phyloP scores from a whole-genome alignment of 805 yeast species.

The Barnettozyma sucrosica region DNA sequence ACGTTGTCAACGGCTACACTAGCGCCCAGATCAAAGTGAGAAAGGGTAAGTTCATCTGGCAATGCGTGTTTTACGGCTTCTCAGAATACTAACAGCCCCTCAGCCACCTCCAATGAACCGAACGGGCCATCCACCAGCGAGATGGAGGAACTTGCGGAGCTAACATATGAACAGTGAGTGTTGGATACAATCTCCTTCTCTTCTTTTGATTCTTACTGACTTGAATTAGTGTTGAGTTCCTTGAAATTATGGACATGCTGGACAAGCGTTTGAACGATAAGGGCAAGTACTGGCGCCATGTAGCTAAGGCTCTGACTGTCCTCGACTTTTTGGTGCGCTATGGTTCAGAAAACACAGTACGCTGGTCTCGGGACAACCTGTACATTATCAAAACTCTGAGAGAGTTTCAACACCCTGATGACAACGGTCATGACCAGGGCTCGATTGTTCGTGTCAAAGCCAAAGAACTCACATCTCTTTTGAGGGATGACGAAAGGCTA shows the following conservation, averaged over 20 bases:
- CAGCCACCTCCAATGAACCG: conserved; percentile 82
- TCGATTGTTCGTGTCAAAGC: conserved; percentile 85
- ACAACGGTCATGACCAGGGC: conserved; percentile 78
- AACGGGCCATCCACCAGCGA: conserved; percentile 76
- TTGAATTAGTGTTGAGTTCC: conserved; percentile 50
- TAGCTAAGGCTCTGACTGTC: conserved; percentile 85
- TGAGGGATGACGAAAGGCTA: conserved; percentile 78
- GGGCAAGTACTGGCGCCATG: conserved; percentile 97
- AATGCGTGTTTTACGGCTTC: background rate
- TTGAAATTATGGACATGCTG: conserved; percentile 90
- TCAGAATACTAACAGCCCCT: conserved; percentile 3
- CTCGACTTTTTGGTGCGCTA: conserved; percentile 78
- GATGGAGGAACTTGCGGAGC: conserved; percentile 77
- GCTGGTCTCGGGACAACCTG: conserved; percentile 87
- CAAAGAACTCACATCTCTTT: conserved; percentile 72
- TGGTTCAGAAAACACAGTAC: conserved; percentile 84
- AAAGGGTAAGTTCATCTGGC: conserved; percentile 34
- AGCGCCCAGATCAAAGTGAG: conserved; percentile 82
- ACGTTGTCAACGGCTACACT: conserved; percentile 73
- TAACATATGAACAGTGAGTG: conserved; percentile 55
- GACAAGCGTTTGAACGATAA: conserved; percentile 90
- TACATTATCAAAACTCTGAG: conserved; percentile 85
- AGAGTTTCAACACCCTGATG: conserved; percentile 82
- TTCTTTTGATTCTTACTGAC: conserved; percentile 4
- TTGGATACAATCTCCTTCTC: background rate